These are phyloP conservation scores for Malus hybrid DNA, from an alignment of 331 rosid genomes.

Conservation along the genomic window DNA sequence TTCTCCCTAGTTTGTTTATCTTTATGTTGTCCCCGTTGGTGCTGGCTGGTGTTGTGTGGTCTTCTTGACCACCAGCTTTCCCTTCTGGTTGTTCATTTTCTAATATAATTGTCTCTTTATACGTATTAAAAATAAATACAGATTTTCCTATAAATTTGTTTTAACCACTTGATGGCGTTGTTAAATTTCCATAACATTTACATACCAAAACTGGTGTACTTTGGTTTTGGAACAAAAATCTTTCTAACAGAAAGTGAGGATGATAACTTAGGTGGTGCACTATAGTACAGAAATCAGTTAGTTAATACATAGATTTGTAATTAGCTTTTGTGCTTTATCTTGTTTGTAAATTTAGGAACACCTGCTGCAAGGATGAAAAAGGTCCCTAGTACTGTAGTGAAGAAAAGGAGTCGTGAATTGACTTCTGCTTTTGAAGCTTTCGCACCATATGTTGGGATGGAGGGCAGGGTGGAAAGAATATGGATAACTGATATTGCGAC, in stretches of 20 bases:
- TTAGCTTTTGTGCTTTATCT: neutral
- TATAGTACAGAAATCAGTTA: neutral
- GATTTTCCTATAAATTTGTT: neutral
- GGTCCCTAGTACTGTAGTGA: slow-evolving; percentile 81
- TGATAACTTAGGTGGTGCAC: neutral
- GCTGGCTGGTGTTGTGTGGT: neutral
- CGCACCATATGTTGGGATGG: slow-evolving; percentile 82
- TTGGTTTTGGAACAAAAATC: neutral
- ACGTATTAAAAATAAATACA: neutral
- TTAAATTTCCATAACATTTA: neutral
- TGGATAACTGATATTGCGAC: slow-evolving; percentile 94
- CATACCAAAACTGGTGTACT: neutral
- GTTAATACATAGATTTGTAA: neutral
- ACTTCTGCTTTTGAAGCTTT: slow-evolving; percentile 87
- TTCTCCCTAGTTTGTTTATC: neutral
- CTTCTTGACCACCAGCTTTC: neutral
- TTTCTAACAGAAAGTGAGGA: neutral
- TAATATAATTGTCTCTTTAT: no score
- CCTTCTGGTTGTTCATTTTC: neutral
- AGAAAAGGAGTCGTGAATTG: slow-evolving; percentile 91
- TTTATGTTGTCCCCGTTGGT: neutral
- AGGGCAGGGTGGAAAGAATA: slow-evolving; percentile 83
- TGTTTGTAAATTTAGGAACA: slow-evolving; percentile 50
- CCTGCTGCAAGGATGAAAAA: slow-evolving; percentile 99
- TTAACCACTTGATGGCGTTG: neutral